Conservation (phyloP, 352 stramenopile genomes). For the Phytophthora citrophthora region DNA sequence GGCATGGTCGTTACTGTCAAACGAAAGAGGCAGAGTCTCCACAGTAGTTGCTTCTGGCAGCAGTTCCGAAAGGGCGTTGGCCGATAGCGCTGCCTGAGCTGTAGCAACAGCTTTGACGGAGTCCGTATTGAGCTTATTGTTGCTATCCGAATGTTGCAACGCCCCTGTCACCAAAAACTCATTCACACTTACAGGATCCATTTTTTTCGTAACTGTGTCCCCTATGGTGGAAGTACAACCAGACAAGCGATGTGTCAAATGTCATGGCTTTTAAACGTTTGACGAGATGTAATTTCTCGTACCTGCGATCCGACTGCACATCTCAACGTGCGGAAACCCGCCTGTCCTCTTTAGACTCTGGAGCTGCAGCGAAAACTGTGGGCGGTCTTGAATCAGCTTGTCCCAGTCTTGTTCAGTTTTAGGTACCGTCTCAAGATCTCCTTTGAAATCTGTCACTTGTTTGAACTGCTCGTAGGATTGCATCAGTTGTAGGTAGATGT, state of each 20-base stretch:
- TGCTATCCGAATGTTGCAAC: constrained; percentile 1
- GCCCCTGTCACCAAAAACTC: constrained; percentile 25
- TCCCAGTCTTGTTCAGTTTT: constrained; percentile 27
- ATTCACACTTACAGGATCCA: constrained; percentile 18
- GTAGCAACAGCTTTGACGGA: constrained; percentile 1
- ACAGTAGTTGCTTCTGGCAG: constrained; percentile 11
- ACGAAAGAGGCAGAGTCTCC: not conserved
- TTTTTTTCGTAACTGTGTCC: constrained; percentile 7
- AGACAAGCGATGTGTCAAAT: not conserved
- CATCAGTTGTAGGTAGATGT: constrained; percentile 35
- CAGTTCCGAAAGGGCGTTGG: constrained; percentile 19
- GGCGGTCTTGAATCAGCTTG: constrained; percentile 23
- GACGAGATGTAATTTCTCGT: not conserved
- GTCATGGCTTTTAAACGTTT: too few species aligned
- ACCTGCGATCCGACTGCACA: constrained; percentile 36
- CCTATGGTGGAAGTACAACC: constrained; percentile 9
- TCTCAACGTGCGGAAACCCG: constrained; percentile 26
- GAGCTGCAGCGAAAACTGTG: constrained; percentile 18
- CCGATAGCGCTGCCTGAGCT: constrained; percentile 9
- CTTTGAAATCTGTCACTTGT: constrained; percentile 19
- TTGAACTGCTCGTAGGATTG: constrained; percentile 35
- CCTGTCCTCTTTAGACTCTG: constrained; percentile 17
- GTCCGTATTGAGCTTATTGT: constrained; percentile 2
- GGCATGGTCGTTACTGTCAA: not conserved
- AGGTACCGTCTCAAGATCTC: constrained; percentile 5